phyloP scores from a whole-genome alignment of 345 rosid genomes.

The Eucalyptus sp. region DNA sequence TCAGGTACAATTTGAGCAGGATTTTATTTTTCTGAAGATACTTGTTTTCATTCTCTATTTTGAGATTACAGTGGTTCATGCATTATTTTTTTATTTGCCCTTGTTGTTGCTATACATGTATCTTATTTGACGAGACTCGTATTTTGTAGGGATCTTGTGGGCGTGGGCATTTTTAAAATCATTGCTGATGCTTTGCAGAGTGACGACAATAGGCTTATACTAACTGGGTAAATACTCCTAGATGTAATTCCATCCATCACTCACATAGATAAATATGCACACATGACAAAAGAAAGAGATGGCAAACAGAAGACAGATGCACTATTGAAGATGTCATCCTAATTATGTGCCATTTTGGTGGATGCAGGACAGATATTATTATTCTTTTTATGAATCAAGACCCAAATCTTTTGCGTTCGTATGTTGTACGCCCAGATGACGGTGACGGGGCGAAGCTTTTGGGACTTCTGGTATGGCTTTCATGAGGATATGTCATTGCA shows the following conservation, averaged over 20 bases:
- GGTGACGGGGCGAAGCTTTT: conserved; percentile 35
- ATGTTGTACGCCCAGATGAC: conserved; percentile 41
- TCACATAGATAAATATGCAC: not conserved
- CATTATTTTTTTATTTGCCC: not conserved
- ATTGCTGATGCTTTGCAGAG: conserved; percentile 59
- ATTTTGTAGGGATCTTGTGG: conserved; percentile 60
- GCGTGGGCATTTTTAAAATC: conserved; percentile 72
- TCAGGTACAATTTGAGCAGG: conserved; percentile 32
- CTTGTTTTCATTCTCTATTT: not conserved
- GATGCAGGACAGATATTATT: conserved; percentile 92
- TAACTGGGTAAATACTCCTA: conserved; percentile 58
- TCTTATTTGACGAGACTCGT: not conserved
- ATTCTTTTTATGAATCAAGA: conserved; percentile 72
- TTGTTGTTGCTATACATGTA: not conserved
- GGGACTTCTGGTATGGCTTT: conserved; percentile 76
- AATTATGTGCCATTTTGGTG: conserved; percentile 26
- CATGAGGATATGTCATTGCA: not conserved
- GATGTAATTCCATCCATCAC: not conserved
- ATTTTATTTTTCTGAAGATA: not conserved
- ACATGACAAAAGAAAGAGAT: not conserved
- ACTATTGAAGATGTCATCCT: not conserved
- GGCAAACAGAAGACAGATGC: not conserved
- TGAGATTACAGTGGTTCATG: not conserved
- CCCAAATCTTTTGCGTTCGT: conserved; percentile 65
- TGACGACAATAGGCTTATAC: conserved; percentile 65